These are phyloP conservation scores for Globisporangium cederbergense DNA, from an alignment of 352 stramenopile species.

Conservation along the genomic window DNA sequence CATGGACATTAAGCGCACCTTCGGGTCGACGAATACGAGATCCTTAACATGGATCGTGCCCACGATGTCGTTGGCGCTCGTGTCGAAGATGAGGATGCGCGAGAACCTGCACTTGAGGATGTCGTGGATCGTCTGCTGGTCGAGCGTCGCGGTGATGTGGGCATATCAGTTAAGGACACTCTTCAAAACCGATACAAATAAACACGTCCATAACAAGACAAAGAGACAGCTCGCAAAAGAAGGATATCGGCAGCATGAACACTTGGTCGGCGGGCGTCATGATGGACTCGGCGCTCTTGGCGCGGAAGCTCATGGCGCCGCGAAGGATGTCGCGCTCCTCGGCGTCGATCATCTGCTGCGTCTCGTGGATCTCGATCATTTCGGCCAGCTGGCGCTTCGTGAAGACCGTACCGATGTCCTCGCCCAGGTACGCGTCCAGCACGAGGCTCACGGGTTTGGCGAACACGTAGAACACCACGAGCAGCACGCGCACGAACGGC, in stretches of 20 bases:
- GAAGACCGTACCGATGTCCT: constrained; percentile 96
- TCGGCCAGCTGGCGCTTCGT: constrained; percentile 92
- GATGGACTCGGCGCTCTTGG: constrained; percentile 88
- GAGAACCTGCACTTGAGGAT: constrained; percentile 97
- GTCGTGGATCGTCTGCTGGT: constrained; percentile 85
- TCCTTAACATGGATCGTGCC: constrained; percentile 98
- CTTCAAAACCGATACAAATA: not conserved
- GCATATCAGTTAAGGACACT: constrained; percentile 4
- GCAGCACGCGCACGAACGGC: constrained; percentile 92
- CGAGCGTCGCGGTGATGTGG: constrained; percentile 35
- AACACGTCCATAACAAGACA: not conserved
- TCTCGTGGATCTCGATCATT: constrained; percentile 96
- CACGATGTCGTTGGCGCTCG: constrained; percentile 90
- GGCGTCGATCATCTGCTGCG: constrained; percentile 91
- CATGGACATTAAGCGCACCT: constrained; percentile 73
- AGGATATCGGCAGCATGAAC: constrained; percentile 92
- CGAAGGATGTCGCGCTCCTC: constrained; percentile 94
- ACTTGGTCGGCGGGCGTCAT: constrained; percentile 94
- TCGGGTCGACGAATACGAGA: constrained; percentile 97
- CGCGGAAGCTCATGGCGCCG: constrained; percentile 93
- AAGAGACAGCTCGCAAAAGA: not conserved
- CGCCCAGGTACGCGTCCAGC: constrained; percentile 90
- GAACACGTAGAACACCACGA: constrained; percentile 92
- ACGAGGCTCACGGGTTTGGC: constrained; percentile 91
- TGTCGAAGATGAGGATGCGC: constrained; percentile 91